Base-by-base conservation (phyloP, 2,329 filamentous ascomycete species). In the Botryotinia convoluta region DNA sequence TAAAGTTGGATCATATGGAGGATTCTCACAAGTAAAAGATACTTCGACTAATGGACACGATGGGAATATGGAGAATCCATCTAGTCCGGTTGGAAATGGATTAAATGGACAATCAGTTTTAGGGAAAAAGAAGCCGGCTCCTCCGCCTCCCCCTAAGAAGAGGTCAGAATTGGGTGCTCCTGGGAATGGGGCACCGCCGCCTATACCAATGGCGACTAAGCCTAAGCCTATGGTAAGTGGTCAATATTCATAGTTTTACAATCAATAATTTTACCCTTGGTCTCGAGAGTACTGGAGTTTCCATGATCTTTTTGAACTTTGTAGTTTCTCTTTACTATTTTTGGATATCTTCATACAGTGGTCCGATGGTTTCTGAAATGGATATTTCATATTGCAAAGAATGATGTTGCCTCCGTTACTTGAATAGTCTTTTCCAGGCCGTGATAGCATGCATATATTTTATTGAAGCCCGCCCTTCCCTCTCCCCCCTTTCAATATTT, bases 81-180 rank as follows among this genome's bases (percentile, higher is more conserved):
- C 48, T 29, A 63, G 44, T 37, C 14, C 39, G 39, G 16, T 48
- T 22, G 62, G 61, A 26, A 60, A 67, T 68, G 70, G 32, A 12
- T 51, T 37, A 32, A 64, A 45, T 45, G n/a, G 22, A 14, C 61
- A 64, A 29, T 16, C 62, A 20, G 69, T 72, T 18, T 20, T 75
- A 22, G 77, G 75, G 8, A 80, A 79, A 73, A 82, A 81, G 75
- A 82, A 82, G 57, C 79, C 80, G n/a, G 80, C 81, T 12, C 81
- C 81, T 20, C 81, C 81, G 20, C 70, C 62, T 26, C 81, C 80
- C 9, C 80, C 81, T 22, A 77, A 77, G 70, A 82, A 79, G 72
- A 79, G 68, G 54, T 70, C 74, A 26, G 76, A 76, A 12, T 74
- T 79, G 39, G 63, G 72, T 12, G 51, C 68, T 45, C 45, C 39